Evolutionary conservation across 2,329 filamentous ascomycete species (phyloP), one percentile per base, ranked within the genome.

Genomic region (Penicillium crustosum): DNA sequence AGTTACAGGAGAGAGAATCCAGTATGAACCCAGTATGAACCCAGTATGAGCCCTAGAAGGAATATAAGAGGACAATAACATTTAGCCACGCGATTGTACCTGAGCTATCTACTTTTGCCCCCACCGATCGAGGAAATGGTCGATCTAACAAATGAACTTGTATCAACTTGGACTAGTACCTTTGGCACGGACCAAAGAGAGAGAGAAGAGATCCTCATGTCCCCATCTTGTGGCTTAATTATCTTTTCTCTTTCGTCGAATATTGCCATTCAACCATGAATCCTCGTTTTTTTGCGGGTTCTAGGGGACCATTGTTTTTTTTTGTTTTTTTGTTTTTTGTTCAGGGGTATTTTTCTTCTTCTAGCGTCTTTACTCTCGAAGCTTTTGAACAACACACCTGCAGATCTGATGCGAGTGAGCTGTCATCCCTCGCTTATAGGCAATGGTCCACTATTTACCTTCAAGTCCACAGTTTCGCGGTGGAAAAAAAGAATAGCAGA

Each of bases 111-210:
- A 55, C 29, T 44, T 44, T 45, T 33, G 23, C 54, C 47, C 56
- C 64, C 62, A 60, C 64, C 52, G 64, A 66, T 66, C 61, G 61
- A 52, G 53, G 52, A 44, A 49, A 36, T 53, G 45, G 58, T 51
- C 52, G 62, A 65, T 66, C 59, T 49, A 62, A 53, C 56, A 59
- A 51, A 61, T 61, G 53, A 53, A 49, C 59, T 63, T 44, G 23
- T 3, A 60, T 61, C 55, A 49, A 52, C 57, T 63, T 21, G 58
- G 54, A 55, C 54, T 29, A 53, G 49, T 45, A 52, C n/a, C 55
- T 35, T 41, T 44, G 31, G n/a, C 45, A 49, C 25, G 15, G 53
- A 42, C 41, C 57, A 61, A 61, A 50, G 39, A 57, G 48, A 59
- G 55, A 58, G 57, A 43, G 41, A 52, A 42, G 19, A 31, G 13